A percentile compares a stretch with the other conserved stretches of the same genome.
phyloP scores from a whole-genome alignment of 1,284 basidiomycete genomes.

The Phellinidium pouzarii region DNA sequence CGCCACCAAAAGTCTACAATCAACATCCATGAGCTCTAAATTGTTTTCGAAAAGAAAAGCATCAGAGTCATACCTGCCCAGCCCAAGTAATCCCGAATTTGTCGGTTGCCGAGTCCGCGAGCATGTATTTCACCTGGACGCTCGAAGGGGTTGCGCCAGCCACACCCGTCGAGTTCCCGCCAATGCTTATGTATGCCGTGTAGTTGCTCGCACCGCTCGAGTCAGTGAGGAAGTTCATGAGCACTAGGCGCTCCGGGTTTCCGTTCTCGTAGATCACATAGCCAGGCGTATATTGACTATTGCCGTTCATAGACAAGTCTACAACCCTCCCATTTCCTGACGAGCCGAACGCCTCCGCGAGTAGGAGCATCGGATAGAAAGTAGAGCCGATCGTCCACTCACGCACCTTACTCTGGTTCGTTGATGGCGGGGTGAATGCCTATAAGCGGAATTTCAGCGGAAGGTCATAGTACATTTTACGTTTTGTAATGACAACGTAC shows the following conservation, averaged over 20 bases:
- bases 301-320: conserved; percentile 47
- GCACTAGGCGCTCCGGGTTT: conserved; percentile 45
- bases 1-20: conserved; percentile 58
- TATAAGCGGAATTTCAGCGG: conserved; percentile 2
- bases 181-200: conserved; percentile 38
- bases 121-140: conserved; percentile 50
- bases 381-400: conserved; percentile 61
- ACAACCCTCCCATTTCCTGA: conserved; percentile 53
- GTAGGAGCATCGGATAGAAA: conserved; percentile 62
- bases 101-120: conserved; percentile 40
- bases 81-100: conserved; percentile 74
- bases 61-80: conserved; percentile 36
- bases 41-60: background rate
- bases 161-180: conserved; percentile 36
- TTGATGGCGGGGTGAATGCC: conserved; percentile 46
- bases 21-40: conserved; percentile 1
- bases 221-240: conserved; percentile 67
- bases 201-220: conserved; percentile 43
- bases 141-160: conserved; percentile 32
- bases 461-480: background rate
- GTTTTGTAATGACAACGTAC: conserved; percentile 31
- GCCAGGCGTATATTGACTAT: conserved; percentile 51
- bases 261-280: conserved; percentile 70
- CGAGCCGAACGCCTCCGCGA: conserved; percentile 62
- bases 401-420: conserved; percentile 48